Conservation (phyloP, 352 stramenopile genomes). For the Albugo candida region DNA sequence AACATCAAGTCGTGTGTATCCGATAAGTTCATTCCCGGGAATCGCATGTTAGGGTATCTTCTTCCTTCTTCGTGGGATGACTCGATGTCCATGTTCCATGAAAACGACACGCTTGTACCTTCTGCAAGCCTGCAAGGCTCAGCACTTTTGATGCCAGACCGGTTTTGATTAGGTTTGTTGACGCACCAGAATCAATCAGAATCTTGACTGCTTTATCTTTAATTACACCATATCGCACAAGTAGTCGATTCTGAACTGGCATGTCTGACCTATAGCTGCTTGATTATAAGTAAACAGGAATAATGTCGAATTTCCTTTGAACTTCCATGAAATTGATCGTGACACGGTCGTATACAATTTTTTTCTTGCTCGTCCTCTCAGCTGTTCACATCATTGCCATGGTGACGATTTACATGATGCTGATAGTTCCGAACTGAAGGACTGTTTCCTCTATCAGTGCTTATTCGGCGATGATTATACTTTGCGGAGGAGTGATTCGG, state of each 20-base stretch:
- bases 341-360: not conserved
- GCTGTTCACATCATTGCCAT: not conserved
- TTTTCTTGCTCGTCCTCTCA: not conserved
- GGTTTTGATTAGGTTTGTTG: slow-evolving; percentile 5
- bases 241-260: too few species aligned
- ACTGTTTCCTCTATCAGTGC: too few species aligned
- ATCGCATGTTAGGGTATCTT: not conserved
- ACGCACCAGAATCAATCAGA: slow-evolving; percentile 6
- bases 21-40: slow-evolving; percentile 1
- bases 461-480: not conserved
- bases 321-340: not conserved
- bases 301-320: too few species aligned
- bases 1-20: slow-evolving; percentile 6
- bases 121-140: too few species aligned
- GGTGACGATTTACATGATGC: too few species aligned
- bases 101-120: too few species aligned
- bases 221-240: too few species aligned
- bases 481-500: not conserved
- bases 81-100: too few species aligned
- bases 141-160: too few species aligned
- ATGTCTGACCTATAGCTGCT: too few species aligned
- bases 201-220: not conserved
- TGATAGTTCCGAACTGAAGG: too few species aligned
- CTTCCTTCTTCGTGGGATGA: not conserved
- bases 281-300: too few species aligned